Base-by-base conservation (phyloP, 805 yeast species). In the Lipomyces mesembrius region DNA sequence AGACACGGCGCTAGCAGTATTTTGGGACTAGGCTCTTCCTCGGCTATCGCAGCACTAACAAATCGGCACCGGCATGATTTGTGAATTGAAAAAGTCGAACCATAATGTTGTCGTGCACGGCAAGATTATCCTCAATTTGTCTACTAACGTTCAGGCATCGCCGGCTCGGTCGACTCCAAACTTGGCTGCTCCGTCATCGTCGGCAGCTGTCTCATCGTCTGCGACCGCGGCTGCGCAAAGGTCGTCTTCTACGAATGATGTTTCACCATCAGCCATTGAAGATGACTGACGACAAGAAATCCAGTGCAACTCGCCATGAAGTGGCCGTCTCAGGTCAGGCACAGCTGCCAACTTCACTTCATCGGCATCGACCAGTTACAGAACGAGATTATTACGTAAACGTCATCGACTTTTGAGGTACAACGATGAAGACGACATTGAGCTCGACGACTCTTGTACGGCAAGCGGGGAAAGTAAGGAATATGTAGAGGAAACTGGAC, bases 91-190 rank as follows among this genome's bases (percentile, higher is more conserved):
- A 74, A 89, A 90, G 78, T 90, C 97, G 43, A 95, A 94, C 76
- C 97, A 95, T 75, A 89, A 90, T 75, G 83, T 93, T 73, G 90
- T 92, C 27, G 98, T 95, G n/a, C 88, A 91, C 72, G 99, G 99
- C 25, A 89, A 94, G 77, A 83, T 95, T 69, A 91, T 94, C 65
- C 83, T 94, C 66, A 79, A 74, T 59, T 72, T 80, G 53, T 72
- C 79, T 56, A 78, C 81, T 46, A 75, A 75, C 61, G 70, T 74
- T 62, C 59, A 65, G 17, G 7, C 72, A 8, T 4, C 71, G 0
- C 17, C 61, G 11, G 51, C 63, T 17, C 58, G 62, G 7, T 34
- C 62, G 5, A 46, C 64, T 17, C 63, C 61, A 25, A 60, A 58
- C n/a, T 22, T 56, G 37, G 57, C 71, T 4, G 20, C 61, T 17